Base-by-base conservation (phyloP, 306 rosid species). In the Cicer bijugum region DNA sequence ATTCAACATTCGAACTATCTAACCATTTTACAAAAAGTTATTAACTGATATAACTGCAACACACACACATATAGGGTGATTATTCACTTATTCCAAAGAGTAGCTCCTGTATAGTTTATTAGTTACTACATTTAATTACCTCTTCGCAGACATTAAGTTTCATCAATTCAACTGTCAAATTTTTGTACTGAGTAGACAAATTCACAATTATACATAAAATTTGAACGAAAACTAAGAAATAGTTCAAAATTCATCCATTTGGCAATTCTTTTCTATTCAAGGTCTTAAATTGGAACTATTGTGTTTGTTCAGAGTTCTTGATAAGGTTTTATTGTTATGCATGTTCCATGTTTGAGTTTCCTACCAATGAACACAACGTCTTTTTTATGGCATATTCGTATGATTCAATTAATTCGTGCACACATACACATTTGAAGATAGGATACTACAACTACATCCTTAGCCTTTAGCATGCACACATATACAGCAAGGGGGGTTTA, bases 391-490 rank as follows among this genome's bases (percentile, higher is more conserved):
- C 35, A 39, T 10, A 0, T 23, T 66, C 20, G 0, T 38, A 47
- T 58, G 47, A 50, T 53, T 81, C 57, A 58, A 28, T 56, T 28
- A 28, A 4, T 28, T 28, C 17, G 63, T 76, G 58, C 9, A 51
- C 40, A 40, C 44, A 53, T 44, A 61, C 46, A 66, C 8, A 7
- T 72, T 57, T 43, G 47, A 61, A 69, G 52, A 81, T 19, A 70
- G 37, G 56, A 47, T 19, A 73, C 35, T 11, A 23, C 69, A 61
- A 78, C 66, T 7, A 48, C 17, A 45, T 50, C 63, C 48, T 55
- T 48, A 33, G 62, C 57, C 48, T 61, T 74, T 58, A 59, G 42
- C 19, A 51, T 53, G 28, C 47, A 40, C 60, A 69, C 0, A 46
- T 43, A 70, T 5, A 75, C 43, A 57, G 43, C 3, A 39, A 35